Conservation (phyloP, 2,329 filamentous ascomycete species). For the Sporothrix euskadiensis region DNA sequence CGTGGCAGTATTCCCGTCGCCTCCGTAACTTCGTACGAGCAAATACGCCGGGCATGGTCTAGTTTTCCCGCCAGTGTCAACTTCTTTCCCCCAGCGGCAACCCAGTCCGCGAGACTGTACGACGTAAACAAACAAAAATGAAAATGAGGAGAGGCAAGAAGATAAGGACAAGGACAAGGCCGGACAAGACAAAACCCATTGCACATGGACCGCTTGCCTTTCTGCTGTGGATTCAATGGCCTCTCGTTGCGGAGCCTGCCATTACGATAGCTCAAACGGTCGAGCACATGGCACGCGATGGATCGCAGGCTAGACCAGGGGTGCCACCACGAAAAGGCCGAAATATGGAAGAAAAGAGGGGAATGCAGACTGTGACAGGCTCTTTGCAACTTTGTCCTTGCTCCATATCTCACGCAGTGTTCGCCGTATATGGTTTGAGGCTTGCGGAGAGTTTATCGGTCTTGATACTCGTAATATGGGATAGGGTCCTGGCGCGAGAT, state of each 20-base stretch:
- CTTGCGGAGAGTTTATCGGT: background rate
- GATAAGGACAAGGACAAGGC: background rate
- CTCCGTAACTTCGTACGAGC: background rate
- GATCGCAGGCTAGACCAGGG: constrained; percentile 14
- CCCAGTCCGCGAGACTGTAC: background rate
- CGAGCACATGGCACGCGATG: constrained; percentile 23
- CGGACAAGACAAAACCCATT: background rate
- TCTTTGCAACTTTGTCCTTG: background rate
- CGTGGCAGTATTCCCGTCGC: background rate
- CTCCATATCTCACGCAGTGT: background rate
- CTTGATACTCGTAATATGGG: background rate
- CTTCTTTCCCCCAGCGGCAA: background rate
- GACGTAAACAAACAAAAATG: background rate
- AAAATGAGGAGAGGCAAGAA: background rate
- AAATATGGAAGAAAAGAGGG: background rate
- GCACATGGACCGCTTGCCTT: background rate
- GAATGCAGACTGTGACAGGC: background rate
- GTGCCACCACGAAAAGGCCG: background rate
- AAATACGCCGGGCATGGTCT: constrained; percentile 1
- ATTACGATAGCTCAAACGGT: constrained; percentile 23
- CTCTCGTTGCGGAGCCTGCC: background rate
- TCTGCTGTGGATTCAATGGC: background rate
- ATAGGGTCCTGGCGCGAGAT: background rate
- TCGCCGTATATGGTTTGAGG: background rate
- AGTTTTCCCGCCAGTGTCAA: background rate